Base-by-base conservation (phyloP, 2,329 filamentous ascomycete genomes). In the Teratosphaeria gauchensis region DNA sequence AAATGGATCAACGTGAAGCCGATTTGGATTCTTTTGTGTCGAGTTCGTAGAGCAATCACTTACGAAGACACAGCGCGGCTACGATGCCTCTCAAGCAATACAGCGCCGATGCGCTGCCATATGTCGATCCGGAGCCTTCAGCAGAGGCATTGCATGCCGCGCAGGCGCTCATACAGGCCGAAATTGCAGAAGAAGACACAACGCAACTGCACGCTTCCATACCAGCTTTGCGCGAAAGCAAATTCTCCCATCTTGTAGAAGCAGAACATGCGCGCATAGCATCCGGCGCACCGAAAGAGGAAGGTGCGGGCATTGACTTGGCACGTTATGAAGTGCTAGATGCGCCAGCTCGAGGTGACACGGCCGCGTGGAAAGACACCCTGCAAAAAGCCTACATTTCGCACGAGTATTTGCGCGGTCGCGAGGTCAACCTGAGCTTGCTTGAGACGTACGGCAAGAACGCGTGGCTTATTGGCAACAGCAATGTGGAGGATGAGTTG, bases 381-480 rank as follows among this genome's bases (percentile, higher is more conserved):
- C 71, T 86, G 54, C 76, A 76, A 56, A 77, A 77, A 63, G 82
- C 84, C 24, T 85, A 85, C 69, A 79, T 79, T 0, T 80, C 80
- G 55, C 79, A 79, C 48, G 78, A 81, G 3, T 85, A 87, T 69
- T 75, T 88, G 24, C 73, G 77, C 2, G 76, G 75, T 55, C 76
- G 84, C 30, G 73, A 81, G 55, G 78, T 80, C 51, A 84, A 86
- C 73, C 82, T 96, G 19, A 77, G 79, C 1, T 80, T 96, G n/a
- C 82, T 96, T 21, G 89, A 94, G 67, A 80, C 80, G 55, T 86
- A 86, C 73, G 94, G 92, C 65, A 90, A 90, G 75, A 96, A 96
- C 73, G 87, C 90, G 9, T 97, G 94, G 92, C 79, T 99, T 58
- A 82, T 95, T 8, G 84, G 84, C 5, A 99, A 99, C 73, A 84